A percentile compares a stretch with the other conserved stretches of the same genome.
Conservation (phyloP, 169 alveolate genomes). For the Babesia ovata region DNA sequence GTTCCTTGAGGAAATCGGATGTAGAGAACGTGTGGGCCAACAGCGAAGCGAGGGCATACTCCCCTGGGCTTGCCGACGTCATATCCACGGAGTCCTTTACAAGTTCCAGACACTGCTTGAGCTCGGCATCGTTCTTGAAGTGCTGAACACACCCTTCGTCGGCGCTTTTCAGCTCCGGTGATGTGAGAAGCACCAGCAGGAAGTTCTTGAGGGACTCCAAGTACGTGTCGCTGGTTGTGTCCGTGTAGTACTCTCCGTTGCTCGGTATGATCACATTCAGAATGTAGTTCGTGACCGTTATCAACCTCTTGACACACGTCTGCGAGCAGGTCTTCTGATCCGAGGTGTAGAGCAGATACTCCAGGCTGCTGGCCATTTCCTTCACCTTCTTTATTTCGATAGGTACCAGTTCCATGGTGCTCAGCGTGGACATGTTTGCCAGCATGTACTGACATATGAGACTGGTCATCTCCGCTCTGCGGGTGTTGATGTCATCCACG, state of each 20-base stretch:
- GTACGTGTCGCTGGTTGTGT: slow-evolving; percentile 60
- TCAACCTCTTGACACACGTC: slow-evolving; percentile 40
- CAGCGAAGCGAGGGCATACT: slow-evolving; percentile 58
- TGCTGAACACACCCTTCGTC: slow-evolving; percentile 50
- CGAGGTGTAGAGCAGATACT: slow-evolving; percentile 51
- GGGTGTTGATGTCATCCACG: slow-evolving; percentile 46
- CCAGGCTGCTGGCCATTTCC: slow-evolving; percentile 44
- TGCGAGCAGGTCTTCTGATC: slow-evolving; percentile 38
- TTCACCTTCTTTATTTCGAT: slow-evolving; percentile 12
- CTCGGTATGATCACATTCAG: slow-evolving; percentile 68
- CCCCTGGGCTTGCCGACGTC: slow-evolving; percentile 51
- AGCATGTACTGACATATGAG: slow-evolving; percentile 63
- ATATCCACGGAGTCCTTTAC: slow-evolving; percentile 45
- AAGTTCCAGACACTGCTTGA: slow-evolving; percentile 40
- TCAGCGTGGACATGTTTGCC: slow-evolving; percentile 32
- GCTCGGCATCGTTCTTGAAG: slow-evolving; percentile 51
- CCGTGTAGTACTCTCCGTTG: slow-evolving; percentile 63
- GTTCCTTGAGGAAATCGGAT: slow-evolving; percentile 64
- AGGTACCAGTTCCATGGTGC: slow-evolving; percentile 28
- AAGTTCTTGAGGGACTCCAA: slow-evolving; percentile 67
- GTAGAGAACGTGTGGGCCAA: slow-evolving; percentile 63
- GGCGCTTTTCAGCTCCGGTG: slow-evolving; percentile 66
- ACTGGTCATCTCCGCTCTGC: slow-evolving; percentile 61
- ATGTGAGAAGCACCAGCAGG: slow-evolving; percentile 60
- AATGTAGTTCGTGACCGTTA: slow-evolving; percentile 49